These are phyloP conservation scores for Curvularia eragrostidis DNA, from an alignment of 2,329 filamentous ascomycete species.

Conservation along the genomic window DNA sequence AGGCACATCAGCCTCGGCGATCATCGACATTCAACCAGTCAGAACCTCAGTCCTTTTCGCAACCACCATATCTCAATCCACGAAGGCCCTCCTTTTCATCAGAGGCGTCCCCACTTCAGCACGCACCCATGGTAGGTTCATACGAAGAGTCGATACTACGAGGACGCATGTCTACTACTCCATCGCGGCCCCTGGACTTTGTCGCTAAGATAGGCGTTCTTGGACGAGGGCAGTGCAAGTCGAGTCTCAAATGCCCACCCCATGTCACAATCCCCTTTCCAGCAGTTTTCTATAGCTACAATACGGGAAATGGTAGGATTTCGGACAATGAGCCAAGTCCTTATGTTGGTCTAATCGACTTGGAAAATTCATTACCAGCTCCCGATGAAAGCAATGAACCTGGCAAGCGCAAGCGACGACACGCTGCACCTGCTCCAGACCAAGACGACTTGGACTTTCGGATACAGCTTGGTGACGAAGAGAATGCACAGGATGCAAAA, in stretches of 20 bases:
- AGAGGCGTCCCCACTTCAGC: constrained; percentile 79
- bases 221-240: constrained; percentile 86
- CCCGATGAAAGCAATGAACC: constrained; percentile 53
- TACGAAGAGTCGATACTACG: constrained; percentile 97
- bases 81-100: constrained; percentile 74
- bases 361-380: constrained; percentile 77
- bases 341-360: constrained; percentile 90
- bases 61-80: constrained; percentile 58
- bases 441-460: constrained; percentile 38
- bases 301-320: constrained; percentile 70
- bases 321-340: constrained; percentile 89
- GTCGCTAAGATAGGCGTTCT: constrained; percentile 94
- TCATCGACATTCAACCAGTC: constrained; percentile 67
- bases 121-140: constrained; percentile 95
- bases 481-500: constrained; percentile 21
- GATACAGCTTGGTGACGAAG: constrained; percentile 28
- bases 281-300: constrained; percentile 95
- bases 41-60: constrained; percentile 51
- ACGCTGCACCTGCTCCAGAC: constrained; percentile 31
- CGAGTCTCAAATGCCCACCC: constrained; percentile 81
- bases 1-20: constrained; percentile 78
- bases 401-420: constrained; percentile 51
- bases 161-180: constrained; percentile 94
- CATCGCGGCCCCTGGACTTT: constrained; percentile 91
- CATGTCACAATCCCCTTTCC: constrained; percentile 92